phyloP scores from a whole-genome alignment of 1,284 basidiomycete species.

The Melampsora occidentalis region DNA sequence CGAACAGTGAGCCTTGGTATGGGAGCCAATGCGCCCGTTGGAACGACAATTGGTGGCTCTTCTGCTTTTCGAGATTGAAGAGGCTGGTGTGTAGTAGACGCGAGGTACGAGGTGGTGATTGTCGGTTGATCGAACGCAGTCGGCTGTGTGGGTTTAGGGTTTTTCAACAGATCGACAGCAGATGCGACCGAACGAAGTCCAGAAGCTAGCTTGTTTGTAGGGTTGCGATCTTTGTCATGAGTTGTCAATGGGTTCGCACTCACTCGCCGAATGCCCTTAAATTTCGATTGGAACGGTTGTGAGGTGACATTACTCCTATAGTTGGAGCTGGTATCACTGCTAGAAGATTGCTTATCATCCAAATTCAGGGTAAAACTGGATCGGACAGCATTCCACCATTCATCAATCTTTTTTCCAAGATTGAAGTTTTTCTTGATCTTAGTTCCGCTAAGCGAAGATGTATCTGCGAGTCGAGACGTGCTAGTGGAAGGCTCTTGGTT shows the following conservation, averaged over 20 bases:
- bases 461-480: slow-evolving; percentile 11
- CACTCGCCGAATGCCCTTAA: neutral
- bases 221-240: neutral
- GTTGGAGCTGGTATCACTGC: slow-evolving; percentile 23
- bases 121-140: neutral
- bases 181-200: slow-evolving; percentile 1
- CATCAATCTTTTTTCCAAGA: slow-evolving; percentile 56
- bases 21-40: slow-evolving; percentile 36
- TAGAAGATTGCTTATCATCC: slow-evolving; percentile 45
- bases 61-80: neutral
- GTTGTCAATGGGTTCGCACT: slow-evolving; percentile 3
- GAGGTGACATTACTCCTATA: slow-evolving; percentile 11
- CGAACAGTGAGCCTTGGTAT: neutral
- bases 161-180: neutral
- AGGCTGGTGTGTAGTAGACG: slow-evolving; percentile 10
- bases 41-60: neutral
- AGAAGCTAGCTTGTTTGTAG: neutral
- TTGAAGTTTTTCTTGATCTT: slow-evolving; percentile 61
- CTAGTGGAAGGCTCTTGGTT: neutral
- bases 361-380: slow-evolving; percentile 53
- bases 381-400: slow-evolving; percentile 58
- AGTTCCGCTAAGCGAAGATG: neutral
- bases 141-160: neutral
- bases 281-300: neutral
- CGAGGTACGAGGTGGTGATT: neutral